phyloP scores from a whole-genome alignment of 495 filamentous ascomycete species.

The Hyaloscypha finlandica region DNA sequence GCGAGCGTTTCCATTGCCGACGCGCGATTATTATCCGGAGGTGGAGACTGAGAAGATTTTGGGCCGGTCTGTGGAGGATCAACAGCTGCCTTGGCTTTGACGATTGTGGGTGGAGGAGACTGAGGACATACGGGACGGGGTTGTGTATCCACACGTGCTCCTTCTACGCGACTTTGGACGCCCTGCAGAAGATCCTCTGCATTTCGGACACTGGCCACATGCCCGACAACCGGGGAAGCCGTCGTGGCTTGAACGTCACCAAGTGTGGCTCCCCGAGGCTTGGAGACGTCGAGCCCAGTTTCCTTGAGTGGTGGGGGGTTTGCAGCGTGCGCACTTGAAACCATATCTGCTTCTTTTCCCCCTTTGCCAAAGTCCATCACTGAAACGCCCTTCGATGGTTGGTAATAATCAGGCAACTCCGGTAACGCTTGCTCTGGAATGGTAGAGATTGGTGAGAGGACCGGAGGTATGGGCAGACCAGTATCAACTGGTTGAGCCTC shows the following conservation, averaged over 20 bases:
- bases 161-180: background rate
- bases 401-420: background rate
- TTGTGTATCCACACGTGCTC: background rate
- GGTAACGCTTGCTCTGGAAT: background rate
- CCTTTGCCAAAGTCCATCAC: background rate
- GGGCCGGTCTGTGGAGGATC: background rate
- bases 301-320: background rate
- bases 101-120: background rate
- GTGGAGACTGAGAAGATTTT: conserved; percentile 12
- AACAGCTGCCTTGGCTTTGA: background rate
- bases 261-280: background rate
- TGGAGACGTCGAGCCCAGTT: background rate
- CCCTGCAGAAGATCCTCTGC: conserved; percentile 7
- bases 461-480: conserved; percentile 26
- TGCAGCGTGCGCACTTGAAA: background rate
- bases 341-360: background rate
- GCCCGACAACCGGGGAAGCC: background rate
- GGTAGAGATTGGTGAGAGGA: conserved; percentile 16
- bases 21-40: background rate
- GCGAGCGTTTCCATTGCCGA: background rate
- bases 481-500: conserved; percentile 18
- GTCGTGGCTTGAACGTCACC: background rate
- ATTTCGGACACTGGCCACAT: conserved; percentile 5
- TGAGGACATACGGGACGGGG: background rate
- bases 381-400: background rate